Percentiles rank a stretch among this genome's conserved stretches.
Conservation (phyloP, 176 grass and related monocot genomes). For the Elymus sibiricus region DNA sequence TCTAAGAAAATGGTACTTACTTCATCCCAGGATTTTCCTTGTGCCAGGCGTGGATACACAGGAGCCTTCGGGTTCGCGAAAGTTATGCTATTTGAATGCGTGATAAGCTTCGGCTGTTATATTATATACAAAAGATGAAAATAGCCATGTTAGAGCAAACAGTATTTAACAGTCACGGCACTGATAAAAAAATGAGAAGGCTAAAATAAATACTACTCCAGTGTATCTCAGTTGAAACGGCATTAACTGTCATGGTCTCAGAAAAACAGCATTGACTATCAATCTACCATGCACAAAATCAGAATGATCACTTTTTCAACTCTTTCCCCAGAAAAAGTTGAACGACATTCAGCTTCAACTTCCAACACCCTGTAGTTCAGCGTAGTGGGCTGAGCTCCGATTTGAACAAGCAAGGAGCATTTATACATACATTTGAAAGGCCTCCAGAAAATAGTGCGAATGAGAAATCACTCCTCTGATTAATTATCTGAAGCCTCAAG, state of each 20-base stretch:
- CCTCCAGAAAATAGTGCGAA: slow-evolving; percentile 91
- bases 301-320: neutral
- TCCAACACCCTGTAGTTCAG: neutral
- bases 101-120: slow-evolving; percentile 67
- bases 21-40: slow-evolving; percentile 88
- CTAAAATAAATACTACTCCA: neutral
- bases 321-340: neutral
- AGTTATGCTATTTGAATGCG: slow-evolving; percentile 50
- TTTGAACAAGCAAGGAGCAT: slow-evolving; percentile 22
- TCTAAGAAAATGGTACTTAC: slow-evolving; percentile 46
- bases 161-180: neutral
- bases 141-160: slow-evolving; percentile 15
- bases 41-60: slow-evolving; percentile 78
- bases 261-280: neutral
- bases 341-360: neutral
- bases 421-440: slow-evolving; percentile 55
- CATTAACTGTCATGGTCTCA: neutral
- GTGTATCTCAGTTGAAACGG: neutral
- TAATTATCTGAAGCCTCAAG: slow-evolving; percentile 89
- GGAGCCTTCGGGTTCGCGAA: slow-evolving; percentile 88
- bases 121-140: slow-evolving; percentile 10
- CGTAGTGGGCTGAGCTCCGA: neutral
- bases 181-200: neutral
- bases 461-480: slow-evolving; percentile 85
- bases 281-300: neutral